Percentiles rank a stretch among this genome's conserved stretches.
These are phyloP conservation scores for Fusarium sp. DNA, from an alignment of 2,329 filamentous ascomycete genomes.

Conservation along the genomic window DNA sequence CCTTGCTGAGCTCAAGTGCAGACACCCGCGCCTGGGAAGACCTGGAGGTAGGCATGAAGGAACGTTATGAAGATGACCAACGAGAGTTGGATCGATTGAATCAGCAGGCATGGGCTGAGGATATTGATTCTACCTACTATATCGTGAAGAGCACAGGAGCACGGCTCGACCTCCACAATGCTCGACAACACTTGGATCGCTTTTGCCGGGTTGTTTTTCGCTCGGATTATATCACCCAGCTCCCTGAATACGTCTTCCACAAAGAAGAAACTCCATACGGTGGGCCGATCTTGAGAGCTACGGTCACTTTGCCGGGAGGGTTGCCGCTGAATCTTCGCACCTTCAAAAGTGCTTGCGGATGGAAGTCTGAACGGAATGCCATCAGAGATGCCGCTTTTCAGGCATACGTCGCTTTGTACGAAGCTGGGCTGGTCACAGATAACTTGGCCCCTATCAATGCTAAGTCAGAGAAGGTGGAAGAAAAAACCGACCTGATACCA, in stretches of 20 bases:
- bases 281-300: slow-evolving; percentile 56
- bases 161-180: slow-evolving; percentile 74
- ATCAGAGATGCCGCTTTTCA: slow-evolving; percentile 84
- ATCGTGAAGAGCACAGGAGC: slow-evolving; percentile 61
- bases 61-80: slow-evolving; percentile 70
- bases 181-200: slow-evolving; percentile 79
- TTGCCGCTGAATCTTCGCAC: slow-evolving; percentile 59
- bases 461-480: slow-evolving; percentile 49
- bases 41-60: slow-evolving; percentile 78
- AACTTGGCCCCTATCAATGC: slow-evolving; percentile 73
- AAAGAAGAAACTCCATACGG: slow-evolving; percentile 36
- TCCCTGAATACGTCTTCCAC: slow-evolving; percentile 72
- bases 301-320: slow-evolving; percentile 74
- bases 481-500: slow-evolving; percentile 47
- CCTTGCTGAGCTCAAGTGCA: slow-evolving; percentile 47
- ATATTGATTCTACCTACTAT: slow-evolving; percentile 41
- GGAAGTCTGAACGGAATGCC: slow-evolving; percentile 76
- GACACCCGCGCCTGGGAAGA: slow-evolving; percentile 63
- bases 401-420: slow-evolving; percentile 75
- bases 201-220: slow-evolving; percentile 74
- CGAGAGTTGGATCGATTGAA: slow-evolving; percentile 58
- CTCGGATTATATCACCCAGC: slow-evolving; percentile 67
- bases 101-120: slow-evolving; percentile 55
- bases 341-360: slow-evolving; percentile 50
- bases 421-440: slow-evolving; percentile 77